Evolutionary conservation across 768 basidiomycete species (phyloP), one percentile per base, ranked within the genome.

Genomic region (Calocybe gangraenosa): DNA sequence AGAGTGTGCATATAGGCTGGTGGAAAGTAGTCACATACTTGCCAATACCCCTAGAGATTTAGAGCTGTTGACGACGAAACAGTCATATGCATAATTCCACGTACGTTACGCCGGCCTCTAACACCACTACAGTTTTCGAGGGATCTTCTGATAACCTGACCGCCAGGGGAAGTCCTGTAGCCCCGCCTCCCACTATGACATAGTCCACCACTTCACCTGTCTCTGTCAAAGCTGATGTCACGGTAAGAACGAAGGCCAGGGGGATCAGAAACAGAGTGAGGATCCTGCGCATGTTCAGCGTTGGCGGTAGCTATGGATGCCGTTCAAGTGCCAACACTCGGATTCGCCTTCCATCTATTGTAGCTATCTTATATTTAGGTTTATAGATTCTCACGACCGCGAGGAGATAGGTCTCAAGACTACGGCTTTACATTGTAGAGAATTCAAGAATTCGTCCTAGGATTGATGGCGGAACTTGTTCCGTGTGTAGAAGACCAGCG

Each of bases 131-230:
- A 3, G 49, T 42, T 14, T 33, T 39, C 4, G 49, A 50, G 19
- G 49, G 49, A 32, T 50, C 49, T 34, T 50, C 49, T n/a, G 49
- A 50, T 2, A 46, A 21, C 32, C 49, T 46, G 15, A 35, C 40
- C 14, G 34, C 49, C 13, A 50, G 23, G 7, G 49, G 36, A 6
- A 50, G 40, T 17, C 49, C 49, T 20, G 44, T 37, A 13, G 49
- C 43, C n/a, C 49, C 49, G 17, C 49, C 49, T 17, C 49, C 48
- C 17, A 33, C 44, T 35, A 50, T 46, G 18, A 37, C 44, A 25
- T 46, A 50, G 35, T 50, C 44, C 22, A 22, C 33, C 30, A 36
- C 23, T 8, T 8, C 40, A 10, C 32, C 7, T 10, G 15, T 15
- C 13, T 2, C 19, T 28, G 25, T 11, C 11, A 11, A 28, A 9